Evolutionary conservation across 2,329 filamentous ascomycete genomes (phyloP).

Genomic region (Exophiala spinifera): DNA sequence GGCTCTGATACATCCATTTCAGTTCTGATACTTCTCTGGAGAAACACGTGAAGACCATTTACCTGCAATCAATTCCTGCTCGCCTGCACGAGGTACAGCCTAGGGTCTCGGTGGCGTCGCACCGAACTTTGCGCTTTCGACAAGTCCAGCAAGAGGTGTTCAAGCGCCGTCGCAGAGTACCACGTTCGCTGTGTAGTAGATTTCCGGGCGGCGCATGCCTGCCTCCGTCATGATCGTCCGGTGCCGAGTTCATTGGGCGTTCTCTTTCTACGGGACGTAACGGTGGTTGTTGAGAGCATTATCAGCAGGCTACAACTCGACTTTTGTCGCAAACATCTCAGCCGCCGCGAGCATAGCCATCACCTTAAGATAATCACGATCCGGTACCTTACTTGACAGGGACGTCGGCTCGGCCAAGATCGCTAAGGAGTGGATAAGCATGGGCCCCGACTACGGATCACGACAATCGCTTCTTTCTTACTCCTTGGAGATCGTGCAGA

Average conservation of each 20-base stretch:
- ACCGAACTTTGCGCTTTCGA: constrained; percentile 3
- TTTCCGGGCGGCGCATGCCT: not conserved
- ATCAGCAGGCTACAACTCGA: too few relatives aligned
- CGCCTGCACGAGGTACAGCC: constrained; percentile 1
- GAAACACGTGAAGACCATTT: not conserved
- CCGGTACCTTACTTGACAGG: not conserved
- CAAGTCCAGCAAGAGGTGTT: constrained; percentile 2
- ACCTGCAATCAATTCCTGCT: constrained; percentile 3
- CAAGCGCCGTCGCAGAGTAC: not conserved
- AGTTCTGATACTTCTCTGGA: not conserved
- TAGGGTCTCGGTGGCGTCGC: not conserved
- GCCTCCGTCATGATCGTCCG: not conserved
- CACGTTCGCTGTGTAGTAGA: not conserved
- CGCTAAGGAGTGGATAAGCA: not conserved
- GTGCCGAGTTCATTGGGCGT: not conserved
- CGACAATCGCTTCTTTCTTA: too few relatives aligned
- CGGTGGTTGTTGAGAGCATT: too few relatives aligned
- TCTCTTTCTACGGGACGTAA: not conserved
- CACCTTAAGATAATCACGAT: not conserved
- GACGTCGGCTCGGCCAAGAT: not conserved
- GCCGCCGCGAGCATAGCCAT: too few relatives aligned
- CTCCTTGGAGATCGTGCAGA: too few relatives aligned
- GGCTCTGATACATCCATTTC: not conserved
- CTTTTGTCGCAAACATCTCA: too few relatives aligned
- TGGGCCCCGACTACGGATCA: too few relatives aligned